These are phyloP conservation scores for Fusarium sp. DNA, from an alignment of 2,329 filamentous ascomycete genomes.

Conservation along the genomic window DNA sequence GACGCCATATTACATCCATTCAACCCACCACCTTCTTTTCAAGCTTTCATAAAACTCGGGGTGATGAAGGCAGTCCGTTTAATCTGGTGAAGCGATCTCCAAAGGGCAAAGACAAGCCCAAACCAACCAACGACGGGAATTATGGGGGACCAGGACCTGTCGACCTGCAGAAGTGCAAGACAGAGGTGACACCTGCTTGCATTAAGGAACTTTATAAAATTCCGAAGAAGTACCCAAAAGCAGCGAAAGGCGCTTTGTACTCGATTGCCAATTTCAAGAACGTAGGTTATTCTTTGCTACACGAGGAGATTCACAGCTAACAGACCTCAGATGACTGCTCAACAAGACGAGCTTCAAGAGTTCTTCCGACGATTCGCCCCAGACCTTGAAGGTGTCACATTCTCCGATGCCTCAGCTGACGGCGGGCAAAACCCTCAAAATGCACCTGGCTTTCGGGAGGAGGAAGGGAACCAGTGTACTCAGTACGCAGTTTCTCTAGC, in stretches of 20 bases:
- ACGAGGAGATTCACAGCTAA: constrained; percentile 7
- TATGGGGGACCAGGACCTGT: constrained; percentile 12
- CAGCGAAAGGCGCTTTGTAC: constrained; percentile 70
- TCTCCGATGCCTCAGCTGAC: constrained; percentile 68
- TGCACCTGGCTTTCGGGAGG: constrained; percentile 33
- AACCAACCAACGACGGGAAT: constrained; percentile 18
- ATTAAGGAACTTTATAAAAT: constrained; percentile 60
- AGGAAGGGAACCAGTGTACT: constrained; percentile 55
- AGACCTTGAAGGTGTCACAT: constrained; percentile 63
- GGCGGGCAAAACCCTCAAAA: constrained; percentile 64
- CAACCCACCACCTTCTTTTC: constrained; percentile 59
- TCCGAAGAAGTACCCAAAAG: constrained; percentile 61
- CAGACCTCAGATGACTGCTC: constrained; percentile 58
- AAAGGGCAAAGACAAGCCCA: neutral
- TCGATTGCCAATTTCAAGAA: constrained; percentile 66
- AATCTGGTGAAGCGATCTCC: neutral
- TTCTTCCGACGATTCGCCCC: constrained; percentile 68
- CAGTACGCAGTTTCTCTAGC: constrained; percentile 53
- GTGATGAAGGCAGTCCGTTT: neutral
- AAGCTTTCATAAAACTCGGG: neutral
- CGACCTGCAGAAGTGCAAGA: constrained; percentile 50
- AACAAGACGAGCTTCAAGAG: constrained; percentile 64
- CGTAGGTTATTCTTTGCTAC: constrained; percentile 38
- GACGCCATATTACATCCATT: constrained; percentile 56
- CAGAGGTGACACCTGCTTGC: constrained; percentile 57